Conservation (phyloP, 352 stramenopile genomes). For the Aphanomyces invadans region DNA sequence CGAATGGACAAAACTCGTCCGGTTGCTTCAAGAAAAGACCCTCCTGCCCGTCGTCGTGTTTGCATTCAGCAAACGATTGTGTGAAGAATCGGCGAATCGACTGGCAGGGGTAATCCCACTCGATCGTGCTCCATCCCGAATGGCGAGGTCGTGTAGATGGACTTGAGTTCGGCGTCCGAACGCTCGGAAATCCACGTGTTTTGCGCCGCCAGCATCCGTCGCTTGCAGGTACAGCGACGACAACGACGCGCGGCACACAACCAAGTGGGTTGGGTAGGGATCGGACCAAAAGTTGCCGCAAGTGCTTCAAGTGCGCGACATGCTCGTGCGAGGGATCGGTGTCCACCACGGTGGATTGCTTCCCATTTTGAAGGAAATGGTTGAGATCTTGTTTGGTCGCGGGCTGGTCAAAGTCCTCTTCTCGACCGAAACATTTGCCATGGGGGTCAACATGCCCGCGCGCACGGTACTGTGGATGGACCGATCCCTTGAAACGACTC, state of each 20-base stretch:
- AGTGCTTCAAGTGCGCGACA: constrained; percentile 66
- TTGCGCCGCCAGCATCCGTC: constrained; percentile 61
- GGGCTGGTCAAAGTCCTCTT: constrained; percentile 99
- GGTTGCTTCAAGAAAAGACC: constrained; percentile 82
- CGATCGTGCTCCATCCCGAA: too few species aligned
- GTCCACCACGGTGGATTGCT: constrained; percentile 99
- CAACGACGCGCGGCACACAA: neutral
- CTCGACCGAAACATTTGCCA: constrained; percentile 96
- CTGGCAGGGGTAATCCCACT: constrained; percentile 26
- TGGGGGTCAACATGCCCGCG: constrained; percentile 99
- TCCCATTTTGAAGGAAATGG: constrained; percentile 99
- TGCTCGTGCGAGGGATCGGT: constrained; percentile 98
- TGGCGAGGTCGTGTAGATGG: constrained; percentile 62
- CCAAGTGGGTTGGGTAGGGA: constrained; percentile 27
- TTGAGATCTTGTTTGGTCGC: constrained; percentile 86
- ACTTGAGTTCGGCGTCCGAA: constrained; percentile 61
- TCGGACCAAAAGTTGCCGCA: constrained; percentile 36
- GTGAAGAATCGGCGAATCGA: constrained; percentile 62
- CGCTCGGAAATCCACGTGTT: constrained; percentile 81
- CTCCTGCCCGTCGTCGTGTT: constrained; percentile 95
- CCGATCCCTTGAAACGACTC: too few species aligned
- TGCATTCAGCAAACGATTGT: constrained; percentile 80
- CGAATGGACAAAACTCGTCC: constrained; percentile 87
- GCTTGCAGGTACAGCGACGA: constrained; percentile 36
- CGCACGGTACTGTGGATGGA: constrained; percentile 75